Percentiles rank a stretch among this genome's conserved stretches.
These are phyloP conservation scores for Erysiphe pulchra DNA, from an alignment of 2,329 filamentous ascomycete species.

Conservation along the genomic window DNA sequence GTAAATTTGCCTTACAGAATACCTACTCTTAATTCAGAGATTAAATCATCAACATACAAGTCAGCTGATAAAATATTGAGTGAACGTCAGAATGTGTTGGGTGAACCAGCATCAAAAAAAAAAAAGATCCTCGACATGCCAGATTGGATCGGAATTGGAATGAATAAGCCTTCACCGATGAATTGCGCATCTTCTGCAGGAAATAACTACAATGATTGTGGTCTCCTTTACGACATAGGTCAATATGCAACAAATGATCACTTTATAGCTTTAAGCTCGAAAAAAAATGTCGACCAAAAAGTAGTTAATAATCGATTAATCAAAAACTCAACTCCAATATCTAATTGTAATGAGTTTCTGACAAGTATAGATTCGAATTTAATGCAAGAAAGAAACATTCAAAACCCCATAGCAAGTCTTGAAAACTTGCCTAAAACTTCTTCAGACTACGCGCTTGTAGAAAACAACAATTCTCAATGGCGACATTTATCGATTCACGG, in stretches of 20 bases:
- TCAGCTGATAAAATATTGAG: background rate
- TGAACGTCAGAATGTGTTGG: conserved; percentile 1
- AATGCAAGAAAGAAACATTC: background rate
- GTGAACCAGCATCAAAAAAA: conserved; percentile 7
- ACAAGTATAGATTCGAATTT: background rate
- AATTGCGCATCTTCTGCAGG: conserved; percentile 5
- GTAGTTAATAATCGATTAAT: background rate
- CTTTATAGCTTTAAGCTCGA: background rate
- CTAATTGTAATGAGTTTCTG: too few relatives aligned
- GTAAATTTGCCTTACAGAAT: background rate
- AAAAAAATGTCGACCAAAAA: background rate
- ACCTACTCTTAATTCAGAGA: background rate
- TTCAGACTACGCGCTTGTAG: conserved; percentile 11
- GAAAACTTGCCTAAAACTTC: background rate
- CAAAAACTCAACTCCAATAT: background rate
- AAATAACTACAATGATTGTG: conserved; percentile 9
- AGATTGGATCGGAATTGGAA: conserved; percentile 12
- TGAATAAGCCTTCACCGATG: conserved; percentile 7
- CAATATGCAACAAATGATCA: conserved; percentile 1
- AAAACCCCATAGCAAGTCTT: background rate
- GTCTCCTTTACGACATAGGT: conserved; percentile 6
- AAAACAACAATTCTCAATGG: background rate
- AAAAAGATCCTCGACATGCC: conserved; percentile 8
- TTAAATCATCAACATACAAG: background rate
- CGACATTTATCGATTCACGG: background rate